Conservation (phyloP, 345 rosid species). For the Eucalyptus cloeziana region DNA sequence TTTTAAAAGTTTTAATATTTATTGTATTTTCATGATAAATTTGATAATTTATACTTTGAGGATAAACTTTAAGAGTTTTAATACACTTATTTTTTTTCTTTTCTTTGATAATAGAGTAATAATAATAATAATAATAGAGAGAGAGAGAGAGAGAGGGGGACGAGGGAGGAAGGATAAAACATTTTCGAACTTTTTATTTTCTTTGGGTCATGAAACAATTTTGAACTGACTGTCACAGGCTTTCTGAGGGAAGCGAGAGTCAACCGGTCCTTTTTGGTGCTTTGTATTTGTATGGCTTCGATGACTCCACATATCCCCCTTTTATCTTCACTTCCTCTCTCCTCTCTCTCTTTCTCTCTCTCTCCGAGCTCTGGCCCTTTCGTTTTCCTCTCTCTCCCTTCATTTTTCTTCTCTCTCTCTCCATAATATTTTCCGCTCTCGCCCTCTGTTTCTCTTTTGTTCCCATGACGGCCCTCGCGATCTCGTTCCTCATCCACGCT, state of each 20-base stretch:
- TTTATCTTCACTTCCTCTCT: not conserved
- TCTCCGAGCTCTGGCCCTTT: not conserved
- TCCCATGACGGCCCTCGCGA: not conserved
- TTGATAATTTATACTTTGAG: too few relatives aligned
- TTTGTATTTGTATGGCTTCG: slow-evolving; percentile 64
- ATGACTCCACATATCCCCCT: slow-evolving; percentile 49
- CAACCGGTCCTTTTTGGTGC: slow-evolving; percentile 55
- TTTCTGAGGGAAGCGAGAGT: slow-evolving; percentile 27
- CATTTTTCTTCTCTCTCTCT: not conserved
- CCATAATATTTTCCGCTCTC: too few relatives aligned
- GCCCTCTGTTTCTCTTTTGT: too few relatives aligned
- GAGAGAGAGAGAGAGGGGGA: not conserved
- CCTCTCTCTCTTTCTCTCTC: not conserved
- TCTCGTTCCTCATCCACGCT: not conserved
- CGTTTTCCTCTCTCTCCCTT: not conserved
- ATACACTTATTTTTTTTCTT: too few relatives aligned
- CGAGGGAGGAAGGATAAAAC: not conserved
- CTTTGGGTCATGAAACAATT: too few relatives aligned
- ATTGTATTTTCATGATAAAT: too few relatives aligned
- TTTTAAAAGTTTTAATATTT: too few relatives aligned
- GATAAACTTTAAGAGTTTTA: too few relatives aligned
- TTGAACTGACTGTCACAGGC: slow-evolving; percentile 10
- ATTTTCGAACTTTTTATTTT: not conserved
- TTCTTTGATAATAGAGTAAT: too few relatives aligned
- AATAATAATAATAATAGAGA: not conserved